Conservation (phyloP, 73 alveolate genomes). For the Tetrahymena thermophila region DNA sequence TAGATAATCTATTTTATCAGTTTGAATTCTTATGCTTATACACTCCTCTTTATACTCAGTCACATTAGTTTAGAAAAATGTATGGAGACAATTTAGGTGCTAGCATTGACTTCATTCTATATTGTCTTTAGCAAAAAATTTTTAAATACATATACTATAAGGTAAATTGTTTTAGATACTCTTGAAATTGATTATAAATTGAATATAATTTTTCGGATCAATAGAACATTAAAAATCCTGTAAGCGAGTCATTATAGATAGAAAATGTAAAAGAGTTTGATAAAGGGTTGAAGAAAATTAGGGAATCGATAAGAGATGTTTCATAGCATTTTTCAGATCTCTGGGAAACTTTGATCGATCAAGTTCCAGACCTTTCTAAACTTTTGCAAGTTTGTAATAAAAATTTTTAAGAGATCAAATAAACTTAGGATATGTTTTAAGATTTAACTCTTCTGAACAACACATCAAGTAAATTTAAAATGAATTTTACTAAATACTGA, state of each 20-base stretch:
- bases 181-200: too few relatives aligned
- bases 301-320: conserved; percentile 12
- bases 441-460: background rate
- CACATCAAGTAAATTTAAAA: background rate
- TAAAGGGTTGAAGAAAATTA: conserved; percentile 13
- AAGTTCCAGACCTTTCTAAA: background rate
- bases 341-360: conserved; percentile 17
- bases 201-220: too few relatives aligned
- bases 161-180: background rate
- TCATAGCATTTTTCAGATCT: conserved; percentile 17
- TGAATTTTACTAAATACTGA: background rate
- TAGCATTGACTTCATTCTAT: conserved; percentile 14
- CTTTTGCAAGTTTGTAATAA: background rate
- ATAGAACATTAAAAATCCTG: conserved; percentile 21
- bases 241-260: background rate
- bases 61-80: conserved; percentile 1
- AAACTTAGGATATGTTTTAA: background rate
- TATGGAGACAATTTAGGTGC: conserved; percentile 18
- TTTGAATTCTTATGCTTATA: conserved; percentile 27
- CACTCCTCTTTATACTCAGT: conserved; percentile 13
- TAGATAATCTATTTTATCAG: conserved; percentile 18
- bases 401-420: background rate
- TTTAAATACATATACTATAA: background rate
- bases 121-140: conserved; percentile 8
- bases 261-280: conserved; percentile 36